Evolutionary conservation across 257 asterid species (phyloP).

Genomic region (Schizonepeta tenuifolia): DNA sequence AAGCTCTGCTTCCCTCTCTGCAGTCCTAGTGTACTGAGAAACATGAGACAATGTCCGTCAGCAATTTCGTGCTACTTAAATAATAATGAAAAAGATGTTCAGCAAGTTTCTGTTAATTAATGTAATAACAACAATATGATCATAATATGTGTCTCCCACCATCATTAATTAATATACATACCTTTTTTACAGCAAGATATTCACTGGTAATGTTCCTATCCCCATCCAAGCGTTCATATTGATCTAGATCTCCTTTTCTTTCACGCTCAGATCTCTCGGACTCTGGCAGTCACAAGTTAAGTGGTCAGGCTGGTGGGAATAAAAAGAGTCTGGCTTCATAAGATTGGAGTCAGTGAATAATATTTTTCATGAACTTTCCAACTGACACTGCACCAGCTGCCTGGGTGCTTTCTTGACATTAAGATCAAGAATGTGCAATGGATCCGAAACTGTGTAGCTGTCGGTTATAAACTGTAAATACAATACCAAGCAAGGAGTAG

Average conservation of each 20-base stretch:
- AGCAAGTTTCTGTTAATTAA: conserved; percentile 16
- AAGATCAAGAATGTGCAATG: conserved; percentile 4
- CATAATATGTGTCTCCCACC: background rate
- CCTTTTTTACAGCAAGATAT: conserved; percentile 93
- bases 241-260: conserved; percentile 99
- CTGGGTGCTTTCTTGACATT: conserved; percentile 1
- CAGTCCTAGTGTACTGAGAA: conserved; percentile 94
- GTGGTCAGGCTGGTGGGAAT: conserved; percentile 25
- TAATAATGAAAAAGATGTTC: conserved; percentile 1
- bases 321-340: background rate
- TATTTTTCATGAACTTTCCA: conserved; percentile 16
- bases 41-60: conserved; percentile 36
- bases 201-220: conserved; percentile 80
- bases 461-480: conserved; percentile 20
- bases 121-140: background rate
- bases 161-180: conserved; percentile 30
- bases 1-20: conserved; percentile 93
- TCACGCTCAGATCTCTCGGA: conserved; percentile 94
- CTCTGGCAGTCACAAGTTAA: conserved; percentile 50
- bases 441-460: conserved; percentile 6
- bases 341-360: conserved; percentile 12
- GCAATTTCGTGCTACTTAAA: conserved; percentile 23
- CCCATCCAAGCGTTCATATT: conserved; percentile 92
- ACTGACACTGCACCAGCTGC: conserved; percentile 8
- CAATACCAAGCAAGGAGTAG: conserved; percentile 10